Base-by-base conservation (phyloP, 129 eudicot species). In the Calendula officinalis region DNA sequence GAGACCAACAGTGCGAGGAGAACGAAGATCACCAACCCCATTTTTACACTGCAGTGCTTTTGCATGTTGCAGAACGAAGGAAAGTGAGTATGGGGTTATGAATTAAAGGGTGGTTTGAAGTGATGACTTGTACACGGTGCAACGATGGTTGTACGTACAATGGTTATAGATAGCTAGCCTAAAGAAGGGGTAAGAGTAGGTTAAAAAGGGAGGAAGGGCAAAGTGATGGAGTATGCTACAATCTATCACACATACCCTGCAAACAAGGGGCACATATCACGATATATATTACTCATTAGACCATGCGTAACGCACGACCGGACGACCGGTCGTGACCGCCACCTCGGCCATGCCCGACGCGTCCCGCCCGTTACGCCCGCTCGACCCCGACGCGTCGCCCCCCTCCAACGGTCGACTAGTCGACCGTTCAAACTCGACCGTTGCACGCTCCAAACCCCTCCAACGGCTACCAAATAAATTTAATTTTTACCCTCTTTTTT, bases 211-310 rank as follows among this genome's bases (percentile, higher is more conserved):
- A 8, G 63, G 55, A 17, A 3, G 37, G 59, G 30, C 22, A 60
- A 71, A 61, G 60, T 41, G 69, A 62, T 58, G 62, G 69, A 59
- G 74, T 62, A 57, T 8, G 16, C 44, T 77, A 69, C 67, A 63
- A 72, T 50, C 68, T 67, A 64, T 44, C 54, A 46, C 62, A 48
- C 71, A 56, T 57, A 71, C 69, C 75, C 84, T 74, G 79, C 76
- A 75, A 80, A 80, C 68, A 70, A 65, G 84, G 84, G 73, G 71
- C 84, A 67, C 78, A 38, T 32, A 62, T 72, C 67, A 78, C 77
- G 70, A 72, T 55, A 62, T 58, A 46, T 36, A 6, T 47, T 22
- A 33, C 37, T 46, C 13, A 0, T 7, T 54, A n/a, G n/a, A n/a
- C n/a, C n/a, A n/a, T n/a, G n/a, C n/a, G n/a, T n/a, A n/a, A n/a